phyloP scores from a whole-genome alignment of 2,329 filamentous ascomycete species.

The Penicillium italicum region DNA sequence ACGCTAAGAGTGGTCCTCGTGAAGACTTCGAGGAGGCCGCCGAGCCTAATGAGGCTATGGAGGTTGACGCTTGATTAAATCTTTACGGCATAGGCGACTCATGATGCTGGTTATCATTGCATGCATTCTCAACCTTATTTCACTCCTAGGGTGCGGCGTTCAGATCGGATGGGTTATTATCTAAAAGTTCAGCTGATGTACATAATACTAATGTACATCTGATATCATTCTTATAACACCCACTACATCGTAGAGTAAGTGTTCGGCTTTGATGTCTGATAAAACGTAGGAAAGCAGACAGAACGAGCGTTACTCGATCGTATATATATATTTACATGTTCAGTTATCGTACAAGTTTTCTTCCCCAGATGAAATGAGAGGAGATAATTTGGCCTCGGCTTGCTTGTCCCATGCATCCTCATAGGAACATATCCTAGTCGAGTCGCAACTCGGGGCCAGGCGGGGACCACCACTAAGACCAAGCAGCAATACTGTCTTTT shows the following conservation, averaged over 20 bases:
- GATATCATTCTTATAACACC: not conserved
- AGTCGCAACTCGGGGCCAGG: not conserved
- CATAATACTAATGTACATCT: slow-evolving; percentile 18
- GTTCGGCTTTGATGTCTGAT: not conserved
- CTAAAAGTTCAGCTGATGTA: slow-evolving; percentile 22
- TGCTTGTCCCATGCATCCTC: not conserved
- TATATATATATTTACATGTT: slow-evolving; percentile 7
- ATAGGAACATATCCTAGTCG: not conserved
- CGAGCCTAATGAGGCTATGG: slow-evolving; percentile 16
- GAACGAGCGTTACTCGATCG: not conserved
- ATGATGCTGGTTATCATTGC: slow-evolving; percentile 14
- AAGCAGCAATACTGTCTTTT: slow-evolving; percentile 9
- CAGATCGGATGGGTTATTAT: slow-evolving; percentile 22
- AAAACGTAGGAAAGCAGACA: not conserved
- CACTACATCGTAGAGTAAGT: not conserved
- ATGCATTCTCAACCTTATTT: slow-evolving; percentile 12
- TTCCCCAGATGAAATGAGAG: not conserved
- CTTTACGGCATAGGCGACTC: slow-evolving; percentile 4
- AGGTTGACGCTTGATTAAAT: slow-evolving; percentile 20
- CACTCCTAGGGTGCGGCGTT: slow-evolving; percentile 31
- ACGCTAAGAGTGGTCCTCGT: slow-evolving; percentile 31
- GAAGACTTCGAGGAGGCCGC: slow-evolving; percentile 18
- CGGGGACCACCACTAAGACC: not conserved
- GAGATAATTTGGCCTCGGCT: not conserved
- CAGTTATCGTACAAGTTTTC: slow-evolving; percentile 13